Base-by-base conservation (phyloP, 2,329 filamentous ascomycete genomes). In the Chrysoporthe cubensis region DNA sequence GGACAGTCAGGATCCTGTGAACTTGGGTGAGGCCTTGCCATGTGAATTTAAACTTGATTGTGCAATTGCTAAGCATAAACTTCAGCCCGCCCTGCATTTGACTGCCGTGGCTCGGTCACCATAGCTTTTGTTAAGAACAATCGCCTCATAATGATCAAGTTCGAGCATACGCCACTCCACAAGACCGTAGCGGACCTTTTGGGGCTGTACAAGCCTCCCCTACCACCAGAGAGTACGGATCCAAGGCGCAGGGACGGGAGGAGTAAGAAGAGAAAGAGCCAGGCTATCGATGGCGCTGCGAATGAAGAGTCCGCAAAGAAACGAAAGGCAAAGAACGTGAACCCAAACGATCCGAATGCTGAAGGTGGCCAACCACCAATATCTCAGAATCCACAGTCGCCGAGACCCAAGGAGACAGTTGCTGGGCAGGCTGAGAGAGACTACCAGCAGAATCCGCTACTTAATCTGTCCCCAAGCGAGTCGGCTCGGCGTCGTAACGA, bases 111-210 rank as follows among this genome's bases (percentile, higher is more conserved):
- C 21, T 78, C 79, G 0, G 74, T 88, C 21, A 79, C 76, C 2
- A 79, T 89, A 56, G 74, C 79, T 0, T 88, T 89, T 70, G 80
- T 81, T 7, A 82, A 81, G 65, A 79, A 78, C 34, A 80, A 77
- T 42, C 81, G 82, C 43, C 76, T 78, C 9, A 82, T 88, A 50
- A 79, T 81, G 13, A 78, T 88, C 65, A 84, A 84, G 67, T 88
- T 88, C 71, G 81, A 84, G 43, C 87, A 89, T 71, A 86, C 83
- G 0, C 83, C 82, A 3, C 72, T 88, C n/a, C 87, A 89, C 74
- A 83, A 80, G 72, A 86, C 85, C 0, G 85, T 89, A 4, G 80
- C 76, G 1, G 76, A 88, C 59, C 75, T 87, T 34, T 78, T 81
- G 11, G 80, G 83, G 4, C 76, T 80, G 48, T 82, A 85, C 64